phyloP scores from a whole-genome alignment of 805 yeast genomes.

The Saccharomycopsis sp. region DNA sequence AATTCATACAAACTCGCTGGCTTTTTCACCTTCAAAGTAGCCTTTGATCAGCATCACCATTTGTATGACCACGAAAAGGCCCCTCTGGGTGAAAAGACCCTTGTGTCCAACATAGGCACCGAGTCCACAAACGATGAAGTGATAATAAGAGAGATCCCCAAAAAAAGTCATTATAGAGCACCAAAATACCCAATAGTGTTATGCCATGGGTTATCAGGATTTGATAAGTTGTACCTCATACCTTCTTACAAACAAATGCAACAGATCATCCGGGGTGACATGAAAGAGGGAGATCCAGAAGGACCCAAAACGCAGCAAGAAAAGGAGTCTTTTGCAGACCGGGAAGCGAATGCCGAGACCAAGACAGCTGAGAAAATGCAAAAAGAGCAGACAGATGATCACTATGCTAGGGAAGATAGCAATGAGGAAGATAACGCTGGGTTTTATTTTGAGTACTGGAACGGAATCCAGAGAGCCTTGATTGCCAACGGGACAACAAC shows the following conservation, averaged over 20 bases:
- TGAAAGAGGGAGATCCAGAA: constrained; percentile 21
- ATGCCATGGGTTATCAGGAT: constrained; percentile 86
- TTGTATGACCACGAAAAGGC: not conserved
- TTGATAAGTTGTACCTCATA: constrained; percentile 46
- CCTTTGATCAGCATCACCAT: not conserved
- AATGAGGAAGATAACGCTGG: constrained; percentile 29
- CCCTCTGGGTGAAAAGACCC: not conserved
- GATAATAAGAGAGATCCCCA: not conserved
- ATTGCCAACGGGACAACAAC: constrained; percentile 60
- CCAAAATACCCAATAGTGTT: constrained; percentile 71
- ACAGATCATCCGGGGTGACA: constrained; percentile 22
- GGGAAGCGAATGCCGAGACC: constrained; percentile 14
- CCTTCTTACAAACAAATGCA: constrained; percentile 34
- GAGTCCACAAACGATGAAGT: not conserved
- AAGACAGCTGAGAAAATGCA: constrained; percentile 19
- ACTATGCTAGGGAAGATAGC: constrained; percentile 11
- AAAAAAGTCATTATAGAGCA: constrained; percentile 36
- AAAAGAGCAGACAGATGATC: not conserved
- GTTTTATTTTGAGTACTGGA: constrained; percentile 65
- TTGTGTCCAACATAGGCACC: not conserved
- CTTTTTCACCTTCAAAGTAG: not conserved
- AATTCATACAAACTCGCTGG: not conserved
- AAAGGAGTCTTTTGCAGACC: constrained; percentile 8
- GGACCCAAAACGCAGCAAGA: constrained; percentile 23
- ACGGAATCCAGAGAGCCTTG: constrained; percentile 62